These are phyloP conservation scores for Plenodomus biglobosus DNA, from an alignment of 2,329 filamentous ascomycete genomes.

Conservation along the genomic window DNA sequence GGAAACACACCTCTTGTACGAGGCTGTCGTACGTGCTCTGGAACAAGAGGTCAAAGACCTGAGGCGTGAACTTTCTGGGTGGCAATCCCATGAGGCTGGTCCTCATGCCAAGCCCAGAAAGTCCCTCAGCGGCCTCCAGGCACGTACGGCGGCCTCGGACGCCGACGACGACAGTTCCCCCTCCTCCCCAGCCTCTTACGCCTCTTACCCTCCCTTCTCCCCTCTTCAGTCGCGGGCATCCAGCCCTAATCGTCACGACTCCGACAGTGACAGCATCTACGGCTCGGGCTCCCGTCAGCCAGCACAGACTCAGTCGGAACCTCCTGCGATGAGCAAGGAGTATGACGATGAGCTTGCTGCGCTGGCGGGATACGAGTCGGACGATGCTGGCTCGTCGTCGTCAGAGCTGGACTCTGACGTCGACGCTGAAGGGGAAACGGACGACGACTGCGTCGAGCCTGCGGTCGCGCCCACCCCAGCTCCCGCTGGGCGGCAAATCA, in stretches of 20 bases:
- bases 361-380: not conserved
- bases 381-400: not conserved
- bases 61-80: not conserved
- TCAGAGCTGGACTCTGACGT: not conserved
- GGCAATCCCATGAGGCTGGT: not conserved
- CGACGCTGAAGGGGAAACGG: not conserved
- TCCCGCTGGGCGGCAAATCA: not conserved
- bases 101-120: not conserved
- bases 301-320: not conserved
- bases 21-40: not conserved
- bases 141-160: not conserved
- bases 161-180: not conserved
- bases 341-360: not conserved
- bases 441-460: not conserved
- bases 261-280: not conserved
- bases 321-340: not conserved
- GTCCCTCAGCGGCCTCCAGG: not conserved
- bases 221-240: not conserved
- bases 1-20: not conserved
- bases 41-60: not conserved
- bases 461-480: too few relatives aligned
- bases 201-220: not conserved
- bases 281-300: not conserved
- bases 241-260: not conserved
- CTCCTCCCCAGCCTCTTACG: too few relatives aligned